Percentiles rank a stretch among this genome's conserved stretches.
Conservation (phyloP, 2,329 filamentous ascomycete genomes). For the Diaporthe aspalathi region DNA sequence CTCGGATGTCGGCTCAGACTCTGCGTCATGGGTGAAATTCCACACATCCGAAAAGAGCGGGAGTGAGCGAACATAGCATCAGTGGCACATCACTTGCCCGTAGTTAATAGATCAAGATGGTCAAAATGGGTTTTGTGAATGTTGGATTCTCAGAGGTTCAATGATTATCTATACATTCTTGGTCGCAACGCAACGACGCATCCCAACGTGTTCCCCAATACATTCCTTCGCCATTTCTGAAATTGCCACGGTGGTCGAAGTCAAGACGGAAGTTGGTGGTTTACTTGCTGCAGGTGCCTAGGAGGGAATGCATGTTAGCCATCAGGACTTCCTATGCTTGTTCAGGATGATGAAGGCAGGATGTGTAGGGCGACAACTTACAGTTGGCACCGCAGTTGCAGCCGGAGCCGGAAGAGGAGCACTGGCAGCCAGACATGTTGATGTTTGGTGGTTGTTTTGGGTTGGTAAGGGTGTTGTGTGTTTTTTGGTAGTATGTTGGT, state of each 20-base stretch:
- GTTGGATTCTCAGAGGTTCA: not conserved
- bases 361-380: not conserved
- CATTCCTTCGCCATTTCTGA: not conserved
- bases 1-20: no score
- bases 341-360: no score
- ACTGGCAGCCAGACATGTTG: slow-evolving; percentile 38
- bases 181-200: slow-evolving; percentile 5
- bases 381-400: slow-evolving; percentile 31
- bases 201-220: not conserved
- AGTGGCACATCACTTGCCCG: no score
- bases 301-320: not conserved
- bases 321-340: no score
- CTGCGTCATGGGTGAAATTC: no score
- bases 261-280: not conserved
- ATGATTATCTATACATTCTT: slow-evolving; percentile 15
- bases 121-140: not conserved
- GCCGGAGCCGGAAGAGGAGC: slow-evolving; percentile 25
- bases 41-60: no score
- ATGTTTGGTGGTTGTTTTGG: slow-evolving; percentile 6
- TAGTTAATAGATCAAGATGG: no score
- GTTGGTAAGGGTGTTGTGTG: not conserved
- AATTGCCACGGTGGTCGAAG: slow-evolving; percentile 12
- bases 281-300: slow-evolving; percentile 30
- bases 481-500: not conserved
- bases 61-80: no score